A percentile compares a stretch with the other conserved stretches of the same genome.
phyloP scores from a whole-genome alignment of 2,329 filamentous ascomycete species.

The Diaporthe capsici region DNA sequence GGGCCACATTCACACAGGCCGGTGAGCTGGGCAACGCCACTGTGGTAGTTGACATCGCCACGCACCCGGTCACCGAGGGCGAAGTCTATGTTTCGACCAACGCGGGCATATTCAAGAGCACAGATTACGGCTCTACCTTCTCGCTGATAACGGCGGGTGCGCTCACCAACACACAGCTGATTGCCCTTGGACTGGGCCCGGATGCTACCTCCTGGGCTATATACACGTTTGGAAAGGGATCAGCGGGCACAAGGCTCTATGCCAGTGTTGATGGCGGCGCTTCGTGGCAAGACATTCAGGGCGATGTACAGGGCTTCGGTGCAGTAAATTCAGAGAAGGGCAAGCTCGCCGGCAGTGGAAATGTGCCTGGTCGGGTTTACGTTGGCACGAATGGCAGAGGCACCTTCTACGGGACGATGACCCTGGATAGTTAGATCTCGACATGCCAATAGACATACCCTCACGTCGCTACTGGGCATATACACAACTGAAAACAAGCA shows the following conservation, averaged over 20 bases:
- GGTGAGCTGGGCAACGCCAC: conserved; percentile 55
- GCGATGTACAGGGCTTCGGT: conserved; percentile 58
- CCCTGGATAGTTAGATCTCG: background rate
- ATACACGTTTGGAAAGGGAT: conserved; percentile 61
- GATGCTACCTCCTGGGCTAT: conserved; percentile 56
- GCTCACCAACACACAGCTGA: conserved; percentile 56
- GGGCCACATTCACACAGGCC: conserved; percentile 58
- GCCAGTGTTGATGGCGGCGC: conserved; percentile 58
- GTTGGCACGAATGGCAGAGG: conserved; percentile 65
- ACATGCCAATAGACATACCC: background rate
- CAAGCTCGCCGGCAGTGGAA: conserved; percentile 60
- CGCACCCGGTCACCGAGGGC: conserved; percentile 69
- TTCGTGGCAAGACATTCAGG: conserved; percentile 63
- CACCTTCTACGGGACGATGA: conserved; percentile 52
- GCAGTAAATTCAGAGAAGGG: conserved; percentile 52
- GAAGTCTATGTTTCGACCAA: conserved; percentile 72
- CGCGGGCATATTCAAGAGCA: conserved; percentile 66
- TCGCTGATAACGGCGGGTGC: conserved; percentile 50
- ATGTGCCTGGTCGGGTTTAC: conserved; percentile 60
- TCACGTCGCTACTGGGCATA: too few species aligned
- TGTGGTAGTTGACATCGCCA: conserved; percentile 69
- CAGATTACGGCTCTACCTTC: conserved; percentile 64
- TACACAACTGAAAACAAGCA: too few species aligned
- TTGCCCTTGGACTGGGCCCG: conserved; percentile 59
- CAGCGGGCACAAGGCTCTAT: conserved; percentile 59